phyloP scores from a whole-genome alignment of 352 stramenopile species.

The Globisporangium abappressorium region DNA sequence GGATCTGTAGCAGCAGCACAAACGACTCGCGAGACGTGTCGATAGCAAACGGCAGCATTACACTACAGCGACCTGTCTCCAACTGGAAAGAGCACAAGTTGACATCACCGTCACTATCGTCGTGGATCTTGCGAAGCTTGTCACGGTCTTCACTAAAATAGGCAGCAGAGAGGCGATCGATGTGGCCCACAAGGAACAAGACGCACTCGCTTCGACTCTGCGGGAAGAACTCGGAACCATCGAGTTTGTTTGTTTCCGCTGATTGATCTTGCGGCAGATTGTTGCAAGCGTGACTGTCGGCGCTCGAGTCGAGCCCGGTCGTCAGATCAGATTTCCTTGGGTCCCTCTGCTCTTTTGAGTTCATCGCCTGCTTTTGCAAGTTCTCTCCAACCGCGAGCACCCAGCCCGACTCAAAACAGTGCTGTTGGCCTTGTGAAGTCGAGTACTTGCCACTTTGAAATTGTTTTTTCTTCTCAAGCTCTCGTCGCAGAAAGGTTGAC shows the following conservation, averaged over 20 bases:
- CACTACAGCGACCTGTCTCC: background rate
- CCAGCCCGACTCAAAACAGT: slow-evolving; percentile 7
- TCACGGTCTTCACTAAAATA: slow-evolving; percentile 24
- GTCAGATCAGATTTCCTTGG: background rate
- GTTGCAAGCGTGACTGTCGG: no score
- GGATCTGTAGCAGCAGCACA: slow-evolving; percentile 25
- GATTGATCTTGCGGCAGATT: background rate
- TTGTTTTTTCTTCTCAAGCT: slow-evolving; percentile 10
- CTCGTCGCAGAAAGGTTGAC: background rate
- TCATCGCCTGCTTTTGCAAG: slow-evolving; percentile 6
- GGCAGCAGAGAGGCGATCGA: slow-evolving; percentile 34
- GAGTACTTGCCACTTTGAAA: background rate
- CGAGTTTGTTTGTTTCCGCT: background rate
- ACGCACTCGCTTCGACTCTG: slow-evolving; percentile 15
- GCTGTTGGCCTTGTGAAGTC: no score
- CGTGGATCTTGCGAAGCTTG: background rate
- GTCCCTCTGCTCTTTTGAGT: background rate
- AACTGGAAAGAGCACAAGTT: background rate
- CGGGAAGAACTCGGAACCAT: background rate
- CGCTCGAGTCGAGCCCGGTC: no score
- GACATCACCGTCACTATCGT: background rate
- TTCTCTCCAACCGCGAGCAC: slow-evolving; percentile 12
- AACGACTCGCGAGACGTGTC: slow-evolving; percentile 34
- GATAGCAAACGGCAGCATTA: slow-evolving; percentile 38
- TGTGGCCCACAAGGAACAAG: slow-evolving; percentile 45